These are phyloP conservation scores for Syncephalastrum racemosum DNA, from an alignment of 371 early-diverging fungal species.

Conservation along the genomic window DNA sequence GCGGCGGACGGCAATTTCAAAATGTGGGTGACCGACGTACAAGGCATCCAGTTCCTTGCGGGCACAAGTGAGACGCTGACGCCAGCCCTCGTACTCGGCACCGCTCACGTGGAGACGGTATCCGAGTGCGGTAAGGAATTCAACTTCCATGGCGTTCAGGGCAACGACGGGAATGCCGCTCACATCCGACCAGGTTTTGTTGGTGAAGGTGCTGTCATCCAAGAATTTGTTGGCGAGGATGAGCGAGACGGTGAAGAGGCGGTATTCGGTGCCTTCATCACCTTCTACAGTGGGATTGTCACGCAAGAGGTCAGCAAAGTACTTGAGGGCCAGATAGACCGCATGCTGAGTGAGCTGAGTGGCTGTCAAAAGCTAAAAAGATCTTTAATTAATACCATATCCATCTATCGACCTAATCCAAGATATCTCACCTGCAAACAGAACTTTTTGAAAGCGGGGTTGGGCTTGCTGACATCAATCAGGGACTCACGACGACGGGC, in stretches of 20 bases:
- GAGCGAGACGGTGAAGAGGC: slow-evolving; percentile 75
- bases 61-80: slow-evolving; percentile 25
- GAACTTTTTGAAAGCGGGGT: slow-evolving; percentile 62
- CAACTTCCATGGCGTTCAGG: slow-evolving; percentile 70
- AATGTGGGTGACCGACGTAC: slow-evolving; percentile 18
- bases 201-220: slow-evolving; percentile 70
- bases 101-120: slow-evolving; percentile 62
- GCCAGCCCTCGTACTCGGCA: slow-evolving; percentile 50
- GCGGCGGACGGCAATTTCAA: slow-evolving; percentile 24
- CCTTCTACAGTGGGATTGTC: slow-evolving; percentile 62
- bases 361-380: slow-evolving; percentile 44
- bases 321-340: slow-evolving; percentile 57
- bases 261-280: slow-evolving; percentile 74
- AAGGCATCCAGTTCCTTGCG: slow-evolving; percentile 18
- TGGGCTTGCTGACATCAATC: slow-evolving; percentile 42
- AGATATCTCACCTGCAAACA: slow-evolving; percentile 48
- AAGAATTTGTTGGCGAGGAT: slow-evolving; percentile 74
- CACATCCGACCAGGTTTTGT: slow-evolving; percentile 72
- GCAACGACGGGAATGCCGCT: slow-evolving; percentile 64
- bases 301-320: slow-evolving; percentile 58
- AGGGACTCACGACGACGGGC: slow-evolving; percentile 14
- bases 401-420: background rate
- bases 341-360: slow-evolving; percentile 60
- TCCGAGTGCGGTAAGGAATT: slow-evolving; percentile 63
- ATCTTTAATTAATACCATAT: background rate